Percentiles rank a stretch among this genome's conserved stretches.
Conservation (phyloP, 441 rosid genomes). For the Jatropha multifida region DNA sequence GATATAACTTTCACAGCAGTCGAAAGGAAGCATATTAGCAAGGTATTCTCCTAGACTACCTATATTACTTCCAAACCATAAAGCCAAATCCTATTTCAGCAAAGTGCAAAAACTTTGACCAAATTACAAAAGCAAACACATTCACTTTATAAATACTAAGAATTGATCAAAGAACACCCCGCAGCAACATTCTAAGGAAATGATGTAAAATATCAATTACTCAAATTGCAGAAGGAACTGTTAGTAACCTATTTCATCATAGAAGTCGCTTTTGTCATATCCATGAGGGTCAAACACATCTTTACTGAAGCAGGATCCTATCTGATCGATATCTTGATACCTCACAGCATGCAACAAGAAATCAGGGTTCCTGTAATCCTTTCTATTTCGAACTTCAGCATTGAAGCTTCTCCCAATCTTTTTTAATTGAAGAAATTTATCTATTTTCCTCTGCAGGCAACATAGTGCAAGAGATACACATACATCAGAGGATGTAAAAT, state of each 20-base stretch:
- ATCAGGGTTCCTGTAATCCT: conserved; percentile 95
- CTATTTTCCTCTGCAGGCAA: conserved; percentile 62
- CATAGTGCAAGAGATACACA: conserved; percentile 19
- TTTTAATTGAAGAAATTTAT: conserved; percentile 75
- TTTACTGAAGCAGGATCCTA: conserved; percentile 91
- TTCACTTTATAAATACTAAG: not conserved
- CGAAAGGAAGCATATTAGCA: not conserved
- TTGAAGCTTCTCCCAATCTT: conserved; percentile 91
- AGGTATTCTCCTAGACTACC: not conserved
- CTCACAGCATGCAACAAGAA: conserved; percentile 90
- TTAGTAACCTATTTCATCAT: conserved; percentile 69
- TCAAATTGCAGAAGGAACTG: conserved; percentile 20
- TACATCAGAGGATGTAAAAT: conserved; percentile 1
- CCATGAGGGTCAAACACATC: conserved; percentile 95
- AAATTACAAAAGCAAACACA: not conserved
- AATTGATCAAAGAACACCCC: not conserved
- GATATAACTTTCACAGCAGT: not conserved
- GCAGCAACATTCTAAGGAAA: not conserved
- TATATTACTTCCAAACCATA: not conserved
- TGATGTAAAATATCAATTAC: not conserved
- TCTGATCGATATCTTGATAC: conserved; percentile 94
- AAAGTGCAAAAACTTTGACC: not conserved
- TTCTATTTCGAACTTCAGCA: conserved; percentile 87
- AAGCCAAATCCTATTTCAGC: not conserved
- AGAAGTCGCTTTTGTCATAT: conserved; percentile 82